Evolutionary conservation across 495 filamentous ascomycete genomes (phyloP).

Genomic region (Aspergillus conjunctus): DNA sequence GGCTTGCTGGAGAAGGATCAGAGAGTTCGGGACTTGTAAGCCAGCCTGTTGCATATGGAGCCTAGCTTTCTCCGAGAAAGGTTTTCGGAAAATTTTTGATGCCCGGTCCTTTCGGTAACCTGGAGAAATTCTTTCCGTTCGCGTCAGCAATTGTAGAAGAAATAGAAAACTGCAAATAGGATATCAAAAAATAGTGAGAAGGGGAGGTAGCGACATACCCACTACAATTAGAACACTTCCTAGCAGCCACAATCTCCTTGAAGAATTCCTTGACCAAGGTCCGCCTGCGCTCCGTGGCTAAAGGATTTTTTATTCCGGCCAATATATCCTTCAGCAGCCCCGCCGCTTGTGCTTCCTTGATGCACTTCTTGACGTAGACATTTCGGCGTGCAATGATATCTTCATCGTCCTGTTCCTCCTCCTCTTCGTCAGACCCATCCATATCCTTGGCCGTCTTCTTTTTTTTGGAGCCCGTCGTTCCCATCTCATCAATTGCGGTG

Average conservation of each 20-base stretch:
- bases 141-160: slow-evolving; percentile 18
- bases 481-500: slow-evolving; percentile 64
- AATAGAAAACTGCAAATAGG: slow-evolving; percentile 18
- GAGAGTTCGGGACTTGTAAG: slow-evolving; percentile 66
- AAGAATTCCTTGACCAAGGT: slow-evolving; percentile 79
- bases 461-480: slow-evolving; percentile 32
- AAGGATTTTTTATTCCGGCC: slow-evolving; percentile 73
- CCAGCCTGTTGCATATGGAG: slow-evolving; percentile 71
- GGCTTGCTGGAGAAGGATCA: slow-evolving; percentile 49
- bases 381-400: slow-evolving; percentile 66
- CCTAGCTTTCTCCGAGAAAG: slow-evolving; percentile 67
- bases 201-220: slow-evolving; percentile 48
- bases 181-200: background rate
- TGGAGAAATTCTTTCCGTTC: slow-evolving; percentile 63
- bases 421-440: slow-evolving; percentile 55
- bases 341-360: slow-evolving; percentile 54
- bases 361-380: slow-evolving; percentile 67
- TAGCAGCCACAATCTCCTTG: slow-evolving; percentile 61
- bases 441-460: slow-evolving; percentile 38
- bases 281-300: slow-evolving; percentile 73
- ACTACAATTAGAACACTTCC: slow-evolving; percentile 73
- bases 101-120: slow-evolving; percentile 81
- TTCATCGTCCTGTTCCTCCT: slow-evolving; percentile 56
- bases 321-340: slow-evolving; percentile 52
- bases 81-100: slow-evolving; percentile 90